Evolutionary conservation across 2,329 filamentous ascomycete genomes (phyloP).

Genomic region (Epichloe amarillans): DNA sequence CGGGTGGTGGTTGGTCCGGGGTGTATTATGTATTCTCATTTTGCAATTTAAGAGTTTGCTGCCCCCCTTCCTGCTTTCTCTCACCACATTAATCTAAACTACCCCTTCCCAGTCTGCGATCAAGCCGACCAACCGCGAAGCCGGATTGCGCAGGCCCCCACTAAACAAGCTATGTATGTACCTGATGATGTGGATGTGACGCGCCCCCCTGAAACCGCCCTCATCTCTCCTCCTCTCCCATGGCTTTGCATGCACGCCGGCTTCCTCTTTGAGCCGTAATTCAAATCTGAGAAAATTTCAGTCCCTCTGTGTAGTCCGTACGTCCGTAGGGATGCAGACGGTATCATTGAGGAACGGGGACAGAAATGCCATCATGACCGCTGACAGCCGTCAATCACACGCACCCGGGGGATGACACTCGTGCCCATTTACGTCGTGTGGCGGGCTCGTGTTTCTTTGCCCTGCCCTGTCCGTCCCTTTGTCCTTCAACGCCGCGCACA

Average conservation of each 20-base stretch:
- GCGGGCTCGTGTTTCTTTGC: neutral
- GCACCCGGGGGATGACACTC: neutral
- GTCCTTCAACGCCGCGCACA: neutral
- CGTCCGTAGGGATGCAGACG: no score
- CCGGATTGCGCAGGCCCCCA: neutral
- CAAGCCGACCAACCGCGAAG: neutral
- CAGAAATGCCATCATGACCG: neutral
- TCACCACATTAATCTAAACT: no score
- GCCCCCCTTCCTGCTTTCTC: no score
- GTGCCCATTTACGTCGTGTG: neutral
- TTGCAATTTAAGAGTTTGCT: no score
- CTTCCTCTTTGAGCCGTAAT: neutral
- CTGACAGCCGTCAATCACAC: neutral
- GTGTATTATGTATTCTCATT: no score
- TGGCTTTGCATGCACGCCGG: neutral
- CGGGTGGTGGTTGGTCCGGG: no score
- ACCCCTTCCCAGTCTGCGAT: neutral
- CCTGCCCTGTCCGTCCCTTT: neutral
- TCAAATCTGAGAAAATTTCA: neutral
- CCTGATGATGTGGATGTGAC: conserved; percentile 1
- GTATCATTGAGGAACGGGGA: neutral
- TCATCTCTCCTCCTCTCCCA: conserved; percentile 6
- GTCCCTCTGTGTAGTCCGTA: neutral
- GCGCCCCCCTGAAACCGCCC: conserved; percentile 6
- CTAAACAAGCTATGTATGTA: conserved; percentile 2